phyloP scores from a whole-genome alignment of 805 yeast species.

The Candida caryicola region DNA sequence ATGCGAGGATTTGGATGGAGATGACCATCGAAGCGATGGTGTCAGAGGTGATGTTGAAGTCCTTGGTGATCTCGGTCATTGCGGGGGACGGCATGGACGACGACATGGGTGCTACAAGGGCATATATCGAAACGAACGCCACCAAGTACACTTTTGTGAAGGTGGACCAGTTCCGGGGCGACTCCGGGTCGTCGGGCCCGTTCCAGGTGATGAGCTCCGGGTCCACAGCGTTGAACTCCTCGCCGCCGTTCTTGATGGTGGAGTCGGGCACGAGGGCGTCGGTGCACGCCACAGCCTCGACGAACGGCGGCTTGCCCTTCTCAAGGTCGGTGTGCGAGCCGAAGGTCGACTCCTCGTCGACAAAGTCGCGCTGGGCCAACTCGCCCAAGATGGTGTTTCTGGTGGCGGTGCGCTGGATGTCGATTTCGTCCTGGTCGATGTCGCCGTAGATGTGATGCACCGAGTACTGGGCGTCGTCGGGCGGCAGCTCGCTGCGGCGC shows the following conservation, averaged over 20 bases:
- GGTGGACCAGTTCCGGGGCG: conserved; percentile 61
- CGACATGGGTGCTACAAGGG: conserved; percentile 59
- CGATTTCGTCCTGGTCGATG: conserved; percentile 27
- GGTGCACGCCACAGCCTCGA: conserved; percentile 2
- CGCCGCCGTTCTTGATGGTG: conserved; percentile 43
- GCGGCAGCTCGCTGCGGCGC: conserved; percentile 1
- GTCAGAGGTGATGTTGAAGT: conserved; percentile 39
- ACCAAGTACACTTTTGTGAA: conserved; percentile 43
- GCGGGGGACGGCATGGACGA: conserved; percentile 66
- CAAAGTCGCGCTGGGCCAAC: conserved; percentile 12
- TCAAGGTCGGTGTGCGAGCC: conserved; percentile 16
- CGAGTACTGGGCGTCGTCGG: conserved; percentile 15
- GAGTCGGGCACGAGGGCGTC: conserved; percentile 21
- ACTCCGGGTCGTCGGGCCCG: conserved; percentile 53
- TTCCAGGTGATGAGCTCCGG: conserved; percentile 72
- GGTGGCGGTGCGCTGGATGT: conserved; percentile 28
- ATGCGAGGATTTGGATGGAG: conserved; percentile 64
- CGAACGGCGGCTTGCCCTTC: conserved; percentile 2
- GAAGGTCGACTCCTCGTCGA: conserved; percentile 13
- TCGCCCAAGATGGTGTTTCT: conserved; percentile 27
- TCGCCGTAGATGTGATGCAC: conserved; percentile 34
- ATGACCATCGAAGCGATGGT: conserved; percentile 53
- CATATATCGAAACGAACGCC: conserved; percentile 48
- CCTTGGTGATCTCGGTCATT: conserved; percentile 43
- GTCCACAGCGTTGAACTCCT: conserved; percentile 52